Percentiles rank a stretch among this genome's conserved stretches.
phyloP scores from a whole-genome alignment of 192 early-diverging fungal species.

The Spinellus fusiger region DNA sequence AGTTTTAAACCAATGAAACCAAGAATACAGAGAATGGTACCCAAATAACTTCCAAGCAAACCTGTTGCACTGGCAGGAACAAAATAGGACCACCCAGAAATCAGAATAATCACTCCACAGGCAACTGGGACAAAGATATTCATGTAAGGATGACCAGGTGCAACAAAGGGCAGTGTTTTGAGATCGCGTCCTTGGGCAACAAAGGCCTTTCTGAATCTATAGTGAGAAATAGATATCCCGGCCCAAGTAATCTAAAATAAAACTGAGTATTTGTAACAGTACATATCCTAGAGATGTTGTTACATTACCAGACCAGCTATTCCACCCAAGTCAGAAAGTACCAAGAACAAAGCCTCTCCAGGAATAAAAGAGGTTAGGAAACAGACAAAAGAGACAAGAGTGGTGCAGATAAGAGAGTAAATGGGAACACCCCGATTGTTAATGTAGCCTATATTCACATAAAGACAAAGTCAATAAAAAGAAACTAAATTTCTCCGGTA shows the following conservation, averaged over 20 bases:
- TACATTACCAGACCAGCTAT: constrained; percentile 19
- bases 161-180: constrained; percentile 62
- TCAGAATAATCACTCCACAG: constrained; percentile 16
- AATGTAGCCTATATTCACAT: constrained; percentile 2
- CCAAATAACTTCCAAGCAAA: constrained; percentile 22
- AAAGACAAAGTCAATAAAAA: neutral
- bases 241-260: constrained; percentile 57
- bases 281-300: neutral
- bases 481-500: neutral
- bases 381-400: constrained; percentile 20
- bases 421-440: constrained; percentile 62
- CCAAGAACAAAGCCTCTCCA: constrained; percentile 22
- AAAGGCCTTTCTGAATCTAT: constrained; percentile 76
- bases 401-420: constrained; percentile 23
- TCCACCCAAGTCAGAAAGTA: constrained; percentile 15
- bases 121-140: constrained; percentile 12
- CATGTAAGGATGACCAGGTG: constrained; percentile 37
- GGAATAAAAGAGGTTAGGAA: constrained; percentile 31
- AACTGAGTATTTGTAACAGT: neutral
- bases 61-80: constrained; percentile 20
- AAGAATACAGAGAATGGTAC: constrained; percentile 12
- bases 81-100: constrained; percentile 32
- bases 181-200: constrained; percentile 62
- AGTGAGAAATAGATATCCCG: constrained; percentile 71
- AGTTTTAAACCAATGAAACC: constrained; percentile 8